These are phyloP conservation scores for Cordyceps fumosorosea DNA, from an alignment of 2,329 filamentous ascomycete species.

Conservation along the genomic window DNA sequence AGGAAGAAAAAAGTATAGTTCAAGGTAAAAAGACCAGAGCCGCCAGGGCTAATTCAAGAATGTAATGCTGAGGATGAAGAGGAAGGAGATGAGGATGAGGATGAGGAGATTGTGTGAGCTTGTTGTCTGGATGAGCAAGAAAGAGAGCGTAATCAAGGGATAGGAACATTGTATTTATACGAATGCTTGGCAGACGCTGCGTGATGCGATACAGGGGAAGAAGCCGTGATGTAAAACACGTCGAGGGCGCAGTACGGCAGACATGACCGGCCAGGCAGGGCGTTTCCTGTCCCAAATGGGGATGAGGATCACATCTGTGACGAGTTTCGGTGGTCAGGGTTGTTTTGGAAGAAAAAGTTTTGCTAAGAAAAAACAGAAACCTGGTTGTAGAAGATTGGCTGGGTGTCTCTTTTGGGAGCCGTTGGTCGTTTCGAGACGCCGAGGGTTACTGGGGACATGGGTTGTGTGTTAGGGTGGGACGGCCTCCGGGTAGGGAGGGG, in stretches of 20 bases:
- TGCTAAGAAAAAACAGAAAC: background rate
- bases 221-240: background rate
- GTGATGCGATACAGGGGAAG: background rate
- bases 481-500: background rate
- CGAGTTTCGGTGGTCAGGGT: slow-evolving; percentile 5
- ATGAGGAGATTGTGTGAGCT: background rate
- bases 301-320: background rate
- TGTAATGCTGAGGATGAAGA: background rate
- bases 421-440: slow-evolving; percentile 2
- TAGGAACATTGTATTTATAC: background rate
- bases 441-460: background rate
- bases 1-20: slow-evolving; percentile 5
- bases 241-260: background rate
- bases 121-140: slow-evolving; percentile 7
- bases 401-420: background rate
- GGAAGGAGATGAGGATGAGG: background rate
- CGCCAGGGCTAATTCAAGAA: slow-evolving; percentile 11
- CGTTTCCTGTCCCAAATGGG: background rate
- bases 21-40: slow-evolving; percentile 11
- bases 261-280: background rate
- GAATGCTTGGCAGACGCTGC: background rate
- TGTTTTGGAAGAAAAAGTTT: background rate
- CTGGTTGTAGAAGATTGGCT: background rate
- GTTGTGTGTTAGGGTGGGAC: background rate
- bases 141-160: background rate